Percentiles rank a stretch among this genome's conserved stretches.
phyloP scores from a whole-genome alignment of 1,284 basidiomycete genomes.

The Crocinoboletus sp. region DNA sequence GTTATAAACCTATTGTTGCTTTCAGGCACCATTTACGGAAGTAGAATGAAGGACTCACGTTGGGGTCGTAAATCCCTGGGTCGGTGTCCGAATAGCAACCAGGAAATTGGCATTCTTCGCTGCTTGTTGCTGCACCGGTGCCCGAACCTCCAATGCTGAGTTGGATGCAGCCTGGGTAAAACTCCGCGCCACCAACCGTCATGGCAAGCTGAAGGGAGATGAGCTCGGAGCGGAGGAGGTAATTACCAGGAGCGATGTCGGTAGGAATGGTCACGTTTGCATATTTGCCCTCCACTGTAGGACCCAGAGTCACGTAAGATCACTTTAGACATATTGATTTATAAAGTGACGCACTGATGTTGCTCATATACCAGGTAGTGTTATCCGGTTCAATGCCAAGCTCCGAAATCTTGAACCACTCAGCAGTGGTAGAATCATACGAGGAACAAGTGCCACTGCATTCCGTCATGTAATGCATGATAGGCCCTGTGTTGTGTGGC shows the following conservation, averaged over 20 bases:
- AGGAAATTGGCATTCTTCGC: slow-evolving; percentile 54
- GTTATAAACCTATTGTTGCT: slow-evolving; percentile 37
- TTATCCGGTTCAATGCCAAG: slow-evolving; percentile 23
- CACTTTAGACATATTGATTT: background rate
- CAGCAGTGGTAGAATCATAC: slow-evolving; percentile 32
- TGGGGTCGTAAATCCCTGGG: slow-evolving; percentile 57
- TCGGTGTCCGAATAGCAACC: slow-evolving; percentile 60
- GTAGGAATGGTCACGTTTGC: slow-evolving; percentile 50
- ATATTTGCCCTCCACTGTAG: slow-evolving; percentile 33
- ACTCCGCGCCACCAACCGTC: slow-evolving; percentile 54
- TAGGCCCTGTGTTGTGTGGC: slow-evolving; percentile 36
- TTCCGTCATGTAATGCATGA: slow-evolving; percentile 38
- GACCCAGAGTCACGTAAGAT: background rate
- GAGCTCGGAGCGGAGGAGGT: slow-evolving; percentile 69
- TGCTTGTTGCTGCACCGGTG: slow-evolving; percentile 37
- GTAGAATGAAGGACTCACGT: no score
- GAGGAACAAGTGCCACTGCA: slow-evolving; percentile 32
- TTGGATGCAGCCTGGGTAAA: slow-evolving; percentile 69
- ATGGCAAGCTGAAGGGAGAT: slow-evolving; percentile 62
- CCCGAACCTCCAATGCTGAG: slow-evolving; percentile 51
- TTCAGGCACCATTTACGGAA: no score
- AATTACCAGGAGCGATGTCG: slow-evolving; percentile 55
- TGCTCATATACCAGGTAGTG: slow-evolving; percentile 39
- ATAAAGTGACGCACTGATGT: slow-evolving; percentile 32
- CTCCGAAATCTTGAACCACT: slow-evolving; percentile 41